Conservation (phyloP, 1,139 yeast genomes). For the Hemisphaericaspora lyxosophila region DNA sequence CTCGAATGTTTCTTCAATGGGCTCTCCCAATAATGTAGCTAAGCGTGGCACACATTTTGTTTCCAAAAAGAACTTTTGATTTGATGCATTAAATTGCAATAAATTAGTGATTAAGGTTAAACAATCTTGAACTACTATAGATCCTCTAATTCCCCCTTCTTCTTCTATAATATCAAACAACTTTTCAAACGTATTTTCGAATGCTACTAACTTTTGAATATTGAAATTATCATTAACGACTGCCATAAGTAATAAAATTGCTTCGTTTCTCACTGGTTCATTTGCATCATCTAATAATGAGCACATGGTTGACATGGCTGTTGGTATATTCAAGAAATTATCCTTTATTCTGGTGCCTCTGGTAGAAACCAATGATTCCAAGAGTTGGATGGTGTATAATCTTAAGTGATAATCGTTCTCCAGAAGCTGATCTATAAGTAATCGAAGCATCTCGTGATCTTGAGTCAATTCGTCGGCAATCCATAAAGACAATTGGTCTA, state of each 20-base stretch:
- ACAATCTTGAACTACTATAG: slow-evolving; percentile 89
- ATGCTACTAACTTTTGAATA: slow-evolving; percentile 90
- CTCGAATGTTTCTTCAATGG: slow-evolving; percentile 29
- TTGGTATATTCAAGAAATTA: slow-evolving; percentile 67
- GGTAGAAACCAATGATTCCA: slow-evolving; percentile 80
- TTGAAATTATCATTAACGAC: slow-evolving; percentile 80
- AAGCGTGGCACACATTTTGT: slow-evolving; percentile 73
- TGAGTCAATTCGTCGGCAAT: slow-evolving; percentile 92
- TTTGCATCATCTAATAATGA: slow-evolving; percentile 65
- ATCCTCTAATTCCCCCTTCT: slow-evolving; percentile 90
- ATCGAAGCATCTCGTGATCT: slow-evolving; percentile 54
- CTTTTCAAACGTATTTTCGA: slow-evolving; percentile 87
- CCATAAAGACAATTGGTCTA: slow-evolving; percentile 91
- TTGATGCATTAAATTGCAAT: slow-evolving; percentile 80
- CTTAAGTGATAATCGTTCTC: slow-evolving; percentile 69
- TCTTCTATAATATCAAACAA: slow-evolving; percentile 73
- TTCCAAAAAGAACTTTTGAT: slow-evolving; percentile 85
- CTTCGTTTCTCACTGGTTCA: slow-evolving; percentile 90
- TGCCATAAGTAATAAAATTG: slow-evolving; percentile 78
- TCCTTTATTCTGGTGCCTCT: slow-evolving; percentile 77
- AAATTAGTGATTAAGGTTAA: slow-evolving; percentile 71
- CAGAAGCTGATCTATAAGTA: slow-evolving; percentile 55
- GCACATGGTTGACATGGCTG: slow-evolving; percentile 78
- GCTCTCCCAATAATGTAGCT: slow-evolving; percentile 62
- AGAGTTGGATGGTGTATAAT: slow-evolving; percentile 76